phyloP scores from a whole-genome alignment of 169 alveolate genomes.

The Cyclospora cayetanensis region DNA sequence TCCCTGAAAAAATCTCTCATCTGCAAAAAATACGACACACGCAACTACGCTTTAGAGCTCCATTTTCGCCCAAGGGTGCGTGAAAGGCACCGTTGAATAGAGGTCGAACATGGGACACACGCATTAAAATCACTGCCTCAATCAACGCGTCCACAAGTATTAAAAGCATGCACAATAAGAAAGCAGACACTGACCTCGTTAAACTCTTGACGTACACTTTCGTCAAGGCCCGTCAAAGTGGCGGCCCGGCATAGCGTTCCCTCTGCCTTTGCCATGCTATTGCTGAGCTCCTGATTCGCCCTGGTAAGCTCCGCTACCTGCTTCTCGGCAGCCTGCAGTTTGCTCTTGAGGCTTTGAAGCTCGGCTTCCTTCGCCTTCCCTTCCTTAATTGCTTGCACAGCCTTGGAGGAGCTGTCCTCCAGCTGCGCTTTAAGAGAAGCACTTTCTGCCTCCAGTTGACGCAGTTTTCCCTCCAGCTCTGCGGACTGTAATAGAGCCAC shows the following conservation, averaged over 20 bases:
- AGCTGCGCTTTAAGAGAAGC: conserved; percentile 56
- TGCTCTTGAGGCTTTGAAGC: conserved; percentile 28
- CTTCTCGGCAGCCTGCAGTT: conserved; percentile 2
- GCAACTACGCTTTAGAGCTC: not conserved
- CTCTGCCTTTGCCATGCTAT: conserved; percentile 61
- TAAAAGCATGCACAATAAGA: no score
- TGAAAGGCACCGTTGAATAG: not conserved
- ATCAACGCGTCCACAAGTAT: not conserved
- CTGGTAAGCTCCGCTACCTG: conserved; percentile 32
- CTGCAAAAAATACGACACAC: not conserved
- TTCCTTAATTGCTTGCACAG: conserved; percentile 35
- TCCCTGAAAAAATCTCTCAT: conserved; percentile 63
- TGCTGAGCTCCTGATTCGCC: conserved; percentile 20
- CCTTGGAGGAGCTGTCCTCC: conserved; percentile 53
- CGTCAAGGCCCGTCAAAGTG: conserved; percentile 65
- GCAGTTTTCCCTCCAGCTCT: conserved; percentile 50
- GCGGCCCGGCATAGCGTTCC: conserved; percentile 71
- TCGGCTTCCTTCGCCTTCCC: conserved; percentile 52
- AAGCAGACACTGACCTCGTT: conserved; percentile 56
- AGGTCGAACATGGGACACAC: not conserved
- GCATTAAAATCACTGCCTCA: not conserved
- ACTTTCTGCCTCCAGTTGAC: conserved; percentile 38
- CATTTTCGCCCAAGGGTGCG: not conserved
- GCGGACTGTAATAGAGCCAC: conserved; percentile 18
- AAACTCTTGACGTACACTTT: conserved; percentile 54